These are phyloP conservation scores for Neocallimastix lanati DNA, from an alignment of 192 early-diverging fungal genomes.

Conservation along the genomic window DNA sequence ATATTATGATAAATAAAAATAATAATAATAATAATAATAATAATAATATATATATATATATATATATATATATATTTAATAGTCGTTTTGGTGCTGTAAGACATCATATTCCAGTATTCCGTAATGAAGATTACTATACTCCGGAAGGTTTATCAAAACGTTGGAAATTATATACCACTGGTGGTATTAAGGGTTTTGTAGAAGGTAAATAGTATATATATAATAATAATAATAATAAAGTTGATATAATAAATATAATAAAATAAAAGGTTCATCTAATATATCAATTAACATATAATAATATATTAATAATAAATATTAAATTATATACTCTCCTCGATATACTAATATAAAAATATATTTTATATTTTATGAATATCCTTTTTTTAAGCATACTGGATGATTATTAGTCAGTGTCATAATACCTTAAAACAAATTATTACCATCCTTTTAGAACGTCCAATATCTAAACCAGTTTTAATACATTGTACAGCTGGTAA, in stretches of 20 bases:
- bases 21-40: too few relatives aligned
- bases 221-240: too few relatives aligned
- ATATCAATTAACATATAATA: too few relatives aligned
- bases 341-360: too few relatives aligned
- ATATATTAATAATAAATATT: too few relatives aligned
- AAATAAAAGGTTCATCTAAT: too few relatives aligned
- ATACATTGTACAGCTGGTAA: slow-evolving; percentile 53
- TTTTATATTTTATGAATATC: neutral
- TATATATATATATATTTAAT: too few relatives aligned
- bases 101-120: neutral
- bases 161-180: neutral
- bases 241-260: too few relatives aligned
- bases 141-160: neutral
- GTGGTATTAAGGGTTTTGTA: neutral
- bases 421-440: neutral
- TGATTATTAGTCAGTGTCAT: neutral
- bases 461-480: slow-evolving; percentile 21
- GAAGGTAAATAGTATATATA: neutral
- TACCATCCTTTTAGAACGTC: neutral
- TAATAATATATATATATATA: too few relatives aligned
- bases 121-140: neutral
- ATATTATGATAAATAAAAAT: too few relatives aligned
- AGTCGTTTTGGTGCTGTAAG: neutral
- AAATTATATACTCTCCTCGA: too few relatives aligned
- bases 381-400: neutral